Percentiles rank a stretch among this genome's conserved stretches.
Conservation (phyloP, 495 filamentous ascomycete genomes). For the Neurospora tetraspora region DNA sequence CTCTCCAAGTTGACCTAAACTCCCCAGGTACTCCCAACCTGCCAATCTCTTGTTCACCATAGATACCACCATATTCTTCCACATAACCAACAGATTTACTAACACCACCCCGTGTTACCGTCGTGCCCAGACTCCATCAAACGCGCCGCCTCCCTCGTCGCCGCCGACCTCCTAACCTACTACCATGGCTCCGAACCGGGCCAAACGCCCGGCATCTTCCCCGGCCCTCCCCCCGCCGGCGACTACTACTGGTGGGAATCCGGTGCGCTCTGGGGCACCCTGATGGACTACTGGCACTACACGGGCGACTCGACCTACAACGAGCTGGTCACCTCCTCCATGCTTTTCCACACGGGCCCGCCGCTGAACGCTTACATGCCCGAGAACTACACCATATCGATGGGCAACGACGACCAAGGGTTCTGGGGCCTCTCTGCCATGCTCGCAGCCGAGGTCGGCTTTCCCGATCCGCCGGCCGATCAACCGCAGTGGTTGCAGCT, state of each 20-base stretch:
- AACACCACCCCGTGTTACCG: not conserved
- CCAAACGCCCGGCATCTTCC: slow-evolving; percentile 53
- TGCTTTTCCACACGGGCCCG: slow-evolving; percentile 51
- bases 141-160: slow-evolving; percentile 47
- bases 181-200: slow-evolving; percentile 53
- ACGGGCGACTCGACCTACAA: slow-evolving; percentile 58
- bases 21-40: slow-evolving; percentile 3
- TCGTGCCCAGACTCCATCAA: slow-evolving; percentile 46
- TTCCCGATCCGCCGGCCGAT: slow-evolving; percentile 44
- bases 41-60: not conserved
- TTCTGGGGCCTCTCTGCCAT: slow-evolving; percentile 70
- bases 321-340: slow-evolving; percentile 39
- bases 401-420: slow-evolving; percentile 70
- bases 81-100: not conserved
- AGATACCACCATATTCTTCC: not conserved
- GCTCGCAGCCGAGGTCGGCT: slow-evolving; percentile 56
- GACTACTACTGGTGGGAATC: slow-evolving; percentile 46
- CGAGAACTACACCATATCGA: slow-evolving; percentile 53
- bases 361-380: slow-evolving; percentile 52
- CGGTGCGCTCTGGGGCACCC: slow-evolving; percentile 29
- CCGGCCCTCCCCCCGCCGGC: slow-evolving; percentile 36
- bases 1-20: slow-evolving; percentile 11
- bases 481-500: slow-evolving; percentile 59
- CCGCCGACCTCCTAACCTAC: slow-evolving; percentile 51
- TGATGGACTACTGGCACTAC: slow-evolving; percentile 61